Evolutionary conservation across 2,329 filamentous ascomycete species (phyloP).

Genomic region (Curvularia lunata): DNA sequence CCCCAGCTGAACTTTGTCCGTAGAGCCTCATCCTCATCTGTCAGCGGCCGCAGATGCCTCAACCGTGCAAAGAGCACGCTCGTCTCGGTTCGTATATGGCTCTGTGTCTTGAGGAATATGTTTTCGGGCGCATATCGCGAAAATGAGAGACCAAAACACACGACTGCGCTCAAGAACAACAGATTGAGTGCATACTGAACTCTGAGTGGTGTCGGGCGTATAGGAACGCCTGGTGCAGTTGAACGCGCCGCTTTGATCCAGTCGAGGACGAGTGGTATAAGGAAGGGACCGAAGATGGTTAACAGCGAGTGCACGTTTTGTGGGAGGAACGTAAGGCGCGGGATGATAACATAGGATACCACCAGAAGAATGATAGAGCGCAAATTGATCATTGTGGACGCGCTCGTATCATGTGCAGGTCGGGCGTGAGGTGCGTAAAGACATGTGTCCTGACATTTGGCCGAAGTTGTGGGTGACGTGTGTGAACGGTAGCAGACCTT

Average conservation of each 20-base stretch:
- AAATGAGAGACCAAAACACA: slow-evolving; percentile 67
- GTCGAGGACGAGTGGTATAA: slow-evolving; percentile 69
- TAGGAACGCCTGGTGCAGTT: slow-evolving; percentile 51
- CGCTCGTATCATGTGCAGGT: slow-evolving; percentile 16
- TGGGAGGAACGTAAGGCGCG: slow-evolving; percentile 47
- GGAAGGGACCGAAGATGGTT: slow-evolving; percentile 69
- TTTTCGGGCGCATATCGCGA: slow-evolving; percentile 77
- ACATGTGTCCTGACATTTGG: slow-evolving; percentile 19
- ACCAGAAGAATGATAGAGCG: slow-evolving; percentile 42
- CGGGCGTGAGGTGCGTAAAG: slow-evolving; percentile 1
- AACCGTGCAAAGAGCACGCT: slow-evolving; percentile 85
- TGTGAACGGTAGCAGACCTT: slow-evolving; percentile 12
- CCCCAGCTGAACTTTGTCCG: slow-evolving; percentile 65
- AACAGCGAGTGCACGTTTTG: slow-evolving; percentile 45
- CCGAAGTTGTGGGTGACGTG: slow-evolving; percentile 19
- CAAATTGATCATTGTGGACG: slow-evolving; percentile 40
- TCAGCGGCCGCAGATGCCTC: slow-evolving; percentile 64
- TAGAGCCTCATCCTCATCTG: slow-evolving; percentile 67
- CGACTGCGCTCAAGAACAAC: slow-evolving; percentile 61
- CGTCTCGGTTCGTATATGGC: slow-evolving; percentile 82
- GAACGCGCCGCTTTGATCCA: slow-evolving; percentile 66
- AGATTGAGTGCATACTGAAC: slow-evolving; percentile 66
- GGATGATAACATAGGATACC: slow-evolving; percentile 46
- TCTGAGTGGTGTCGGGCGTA: slow-evolving; percentile 62
- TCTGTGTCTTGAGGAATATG: slow-evolving; percentile 77